Evolutionary conservation across 768 basidiomycete genomes (phyloP).

Genomic region (Mycena galopus): DNA sequence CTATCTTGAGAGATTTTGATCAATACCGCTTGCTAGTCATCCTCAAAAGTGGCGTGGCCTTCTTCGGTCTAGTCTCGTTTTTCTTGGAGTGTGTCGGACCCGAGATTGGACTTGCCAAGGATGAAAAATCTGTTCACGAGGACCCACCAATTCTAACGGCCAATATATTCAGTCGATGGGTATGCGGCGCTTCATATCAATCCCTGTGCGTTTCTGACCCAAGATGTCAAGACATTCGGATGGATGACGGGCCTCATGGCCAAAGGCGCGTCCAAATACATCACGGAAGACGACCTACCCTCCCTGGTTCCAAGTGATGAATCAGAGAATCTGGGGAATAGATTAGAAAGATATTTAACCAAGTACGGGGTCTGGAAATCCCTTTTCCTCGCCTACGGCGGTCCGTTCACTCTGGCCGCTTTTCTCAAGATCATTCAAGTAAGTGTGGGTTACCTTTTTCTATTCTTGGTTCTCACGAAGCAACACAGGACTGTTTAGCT

Average conservation of each 20-base stretch:
- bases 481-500: constrained; percentile 69
- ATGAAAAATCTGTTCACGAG: constrained; percentile 61
- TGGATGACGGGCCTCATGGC: constrained; percentile 90
- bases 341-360: constrained; percentile 69
- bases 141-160: constrained; percentile 84
- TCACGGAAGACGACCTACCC: constrained; percentile 91
- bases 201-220: not conserved
- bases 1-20: constrained; percentile 47
- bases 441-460: not conserved
- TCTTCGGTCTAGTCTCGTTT: constrained; percentile 68
- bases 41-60: constrained; percentile 58
- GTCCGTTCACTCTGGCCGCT: constrained; percentile 74
- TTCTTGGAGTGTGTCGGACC: constrained; percentile 79
- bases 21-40: constrained; percentile 52
- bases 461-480: not conserved
- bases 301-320: constrained; percentile 76
- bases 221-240: constrained; percentile 67
- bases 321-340: constrained; percentile 73
- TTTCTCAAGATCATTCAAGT: constrained; percentile 77
- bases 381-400: constrained; percentile 82
- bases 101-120: constrained; percentile 54
- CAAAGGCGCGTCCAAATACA: constrained; percentile 72
- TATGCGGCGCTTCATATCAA: constrained; percentile 30
- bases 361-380: constrained; percentile 83
- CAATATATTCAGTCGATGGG: constrained; percentile 85